A percentile compares a stretch with the other conserved stretches of the same genome.
phyloP scores from a whole-genome alignment of 345 rosid species.

The Populus euphratica region DNA sequence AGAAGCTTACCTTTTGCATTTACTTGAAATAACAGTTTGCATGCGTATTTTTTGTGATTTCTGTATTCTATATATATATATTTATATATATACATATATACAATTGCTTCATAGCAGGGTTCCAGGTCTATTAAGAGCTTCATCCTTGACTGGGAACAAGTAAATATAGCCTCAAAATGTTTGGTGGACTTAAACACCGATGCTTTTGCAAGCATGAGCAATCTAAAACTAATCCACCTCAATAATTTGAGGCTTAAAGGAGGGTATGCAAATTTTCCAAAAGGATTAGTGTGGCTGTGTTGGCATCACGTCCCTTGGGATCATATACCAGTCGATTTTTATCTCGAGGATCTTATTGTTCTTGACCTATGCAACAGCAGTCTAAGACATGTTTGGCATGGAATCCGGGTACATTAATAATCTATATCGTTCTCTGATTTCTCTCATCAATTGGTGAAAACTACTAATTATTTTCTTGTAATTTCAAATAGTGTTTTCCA shows the following conservation, averaged over 20 bases:
- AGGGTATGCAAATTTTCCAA: not conserved
- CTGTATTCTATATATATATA: not conserved
- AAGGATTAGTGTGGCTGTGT: not conserved
- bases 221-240: not conserved
- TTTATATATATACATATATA: not conserved
- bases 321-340: not conserved
- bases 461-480: not conserved
- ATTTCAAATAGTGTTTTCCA: constrained; percentile 16
- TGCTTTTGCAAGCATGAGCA: not conserved
- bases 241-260: not conserved
- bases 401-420: constrained; percentile 8
- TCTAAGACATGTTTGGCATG: not conserved
- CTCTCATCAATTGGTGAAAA: too few relatives aligned
- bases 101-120: not conserved
- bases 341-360: not conserved
- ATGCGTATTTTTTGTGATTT: not conserved
- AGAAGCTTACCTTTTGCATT: not conserved
- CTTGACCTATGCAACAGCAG: not conserved
- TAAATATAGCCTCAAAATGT: not conserved
- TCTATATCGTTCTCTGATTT: not conserved
- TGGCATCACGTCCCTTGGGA: not conserved
- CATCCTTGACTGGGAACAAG: not conserved
- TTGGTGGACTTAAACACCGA: not conserved
- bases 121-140: not conserved
- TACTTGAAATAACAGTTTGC: not conserved